phyloP scores from a whole-genome alignment of 2,329 filamentous ascomycete species.

The Arthrobotrys conoides region DNA sequence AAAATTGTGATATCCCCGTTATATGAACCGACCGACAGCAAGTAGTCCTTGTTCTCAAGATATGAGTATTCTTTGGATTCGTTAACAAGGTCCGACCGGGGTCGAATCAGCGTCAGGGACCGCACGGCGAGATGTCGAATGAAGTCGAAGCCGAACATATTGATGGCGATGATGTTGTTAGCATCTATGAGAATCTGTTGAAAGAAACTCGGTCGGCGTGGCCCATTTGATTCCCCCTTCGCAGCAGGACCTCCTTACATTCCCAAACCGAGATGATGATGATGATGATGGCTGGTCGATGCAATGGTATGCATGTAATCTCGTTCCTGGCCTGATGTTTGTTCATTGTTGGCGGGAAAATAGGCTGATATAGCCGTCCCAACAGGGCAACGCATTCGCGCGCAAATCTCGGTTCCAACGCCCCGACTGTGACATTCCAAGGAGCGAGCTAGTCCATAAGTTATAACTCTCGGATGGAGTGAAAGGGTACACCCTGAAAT shows the following conservation, averaged over 20 bases:
- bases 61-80: conserved; percentile 3
- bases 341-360: not conserved
- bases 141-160: conserved; percentile 42
- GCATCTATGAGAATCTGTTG: conserved; percentile 1
- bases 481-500: conserved; percentile 13
- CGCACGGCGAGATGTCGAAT: conserved; percentile 41
- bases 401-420: conserved; percentile 2
- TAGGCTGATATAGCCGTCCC: conserved; percentile 23
- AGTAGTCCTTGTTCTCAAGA: conserved; percentile 2
- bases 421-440: conserved; percentile 5
- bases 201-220: not conserved
- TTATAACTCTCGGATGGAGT: conserved; percentile 1
- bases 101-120: conserved; percentile 23
- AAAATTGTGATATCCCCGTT: conserved; percentile 49
- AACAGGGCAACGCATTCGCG: conserved; percentile 19
- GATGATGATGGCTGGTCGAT: conserved; percentile 13
- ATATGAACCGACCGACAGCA: conserved; percentile 49
- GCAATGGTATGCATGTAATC: conserved; percentile 10
- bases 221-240: not conserved
- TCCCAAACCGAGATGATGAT: conserved; percentile 21
- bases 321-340: conserved; percentile 6
- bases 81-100: not conserved
- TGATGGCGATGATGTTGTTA: conserved; percentile 12
- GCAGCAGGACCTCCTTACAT: conserved; percentile 26
- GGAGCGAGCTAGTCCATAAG: not conserved